These are phyloP conservation scores for Colletotrichum tropicale DNA, from an alignment of 2,329 filamentous ascomycete genomes.

Conservation along the genomic window DNA sequence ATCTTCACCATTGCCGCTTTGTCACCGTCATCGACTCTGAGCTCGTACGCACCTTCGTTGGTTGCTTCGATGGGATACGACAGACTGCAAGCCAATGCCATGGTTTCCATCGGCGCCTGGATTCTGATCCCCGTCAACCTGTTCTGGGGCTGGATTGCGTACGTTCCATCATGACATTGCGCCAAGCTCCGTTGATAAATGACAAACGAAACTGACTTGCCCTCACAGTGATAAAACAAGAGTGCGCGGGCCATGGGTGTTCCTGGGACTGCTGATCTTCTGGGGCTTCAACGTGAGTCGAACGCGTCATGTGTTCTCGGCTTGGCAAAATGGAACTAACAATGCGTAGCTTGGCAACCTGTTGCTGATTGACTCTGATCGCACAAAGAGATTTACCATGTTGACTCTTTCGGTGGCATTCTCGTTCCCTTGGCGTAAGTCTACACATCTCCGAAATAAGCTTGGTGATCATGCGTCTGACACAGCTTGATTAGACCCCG, in stretches of 20 bases:
- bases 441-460: neutral
- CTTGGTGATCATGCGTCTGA: neutral
- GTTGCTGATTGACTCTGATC: neutral
- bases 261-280: slow-evolving; percentile 29
- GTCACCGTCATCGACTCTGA: slow-evolving; percentile 30
- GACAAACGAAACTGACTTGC: neutral
- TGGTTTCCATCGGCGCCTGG: slow-evolving; percentile 40
- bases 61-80: slow-evolving; percentile 39
- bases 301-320: neutral
- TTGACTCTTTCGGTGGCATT: slow-evolving; percentile 29
- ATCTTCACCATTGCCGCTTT: slow-evolving; percentile 32
- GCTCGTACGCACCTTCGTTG: slow-evolving; percentile 33
- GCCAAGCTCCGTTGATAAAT: neutral
- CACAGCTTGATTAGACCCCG: slow-evolving; percentile 15
- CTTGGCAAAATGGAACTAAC: neutral
- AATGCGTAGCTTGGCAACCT: slow-evolving; percentile 14
- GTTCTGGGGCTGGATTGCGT: slow-evolving; percentile 31
- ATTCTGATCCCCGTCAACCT: slow-evolving; percentile 35
- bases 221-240: slow-evolving; percentile 22
- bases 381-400: slow-evolving; percentile 27
- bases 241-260: slow-evolving; percentile 28
- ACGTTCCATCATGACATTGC: neutral
- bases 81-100: slow-evolving; percentile 35
- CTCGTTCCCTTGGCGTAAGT: slow-evolving; percentile 33
- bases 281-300: slow-evolving; percentile 29